phyloP scores from a whole-genome alignment of 2,329 filamentous ascomycete genomes.

The Metarhizium robertsii region DNA sequence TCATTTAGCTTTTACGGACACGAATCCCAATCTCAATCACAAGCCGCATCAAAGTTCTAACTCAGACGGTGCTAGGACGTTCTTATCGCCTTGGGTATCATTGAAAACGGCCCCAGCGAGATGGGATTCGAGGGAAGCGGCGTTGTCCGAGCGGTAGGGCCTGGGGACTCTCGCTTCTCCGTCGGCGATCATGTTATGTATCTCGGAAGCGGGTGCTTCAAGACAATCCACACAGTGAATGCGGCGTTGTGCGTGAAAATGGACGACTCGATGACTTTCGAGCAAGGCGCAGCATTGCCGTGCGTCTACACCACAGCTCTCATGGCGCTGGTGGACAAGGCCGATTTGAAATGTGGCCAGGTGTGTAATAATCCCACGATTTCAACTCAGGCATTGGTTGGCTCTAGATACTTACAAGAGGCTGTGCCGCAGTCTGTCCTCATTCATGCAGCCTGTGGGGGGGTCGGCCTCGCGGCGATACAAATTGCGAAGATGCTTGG shows the following conservation, averaged over 20 bases:
- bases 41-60: too few species aligned
- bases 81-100: constrained; percentile 4
- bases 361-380: background rate
- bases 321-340: constrained; percentile 5
- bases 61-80: constrained; percentile 5
- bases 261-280: constrained; percentile 7
- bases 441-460: constrained; percentile 21
- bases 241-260: too few species aligned
- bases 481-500: constrained; percentile 15
- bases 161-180: too few species aligned
- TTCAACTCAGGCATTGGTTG: too few species aligned
- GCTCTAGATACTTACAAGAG: background rate
- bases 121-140: background rate
- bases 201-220: background rate
- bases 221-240: constrained; percentile 13
- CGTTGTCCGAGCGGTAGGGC: background rate
- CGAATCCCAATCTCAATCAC: too few species aligned
- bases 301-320: constrained; percentile 23
- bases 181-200: background rate
- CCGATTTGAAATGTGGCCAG: constrained; percentile 6
- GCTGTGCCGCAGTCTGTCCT: constrained; percentile 15
- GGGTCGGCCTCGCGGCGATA: constrained; percentile 20
- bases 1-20: too few species aligned
- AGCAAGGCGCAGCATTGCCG: constrained; percentile 23
- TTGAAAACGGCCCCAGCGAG: background rate